Conservation (phyloP, 1,284 basidiomycete genomes). For the Heterobasidion parviporum region DNA sequence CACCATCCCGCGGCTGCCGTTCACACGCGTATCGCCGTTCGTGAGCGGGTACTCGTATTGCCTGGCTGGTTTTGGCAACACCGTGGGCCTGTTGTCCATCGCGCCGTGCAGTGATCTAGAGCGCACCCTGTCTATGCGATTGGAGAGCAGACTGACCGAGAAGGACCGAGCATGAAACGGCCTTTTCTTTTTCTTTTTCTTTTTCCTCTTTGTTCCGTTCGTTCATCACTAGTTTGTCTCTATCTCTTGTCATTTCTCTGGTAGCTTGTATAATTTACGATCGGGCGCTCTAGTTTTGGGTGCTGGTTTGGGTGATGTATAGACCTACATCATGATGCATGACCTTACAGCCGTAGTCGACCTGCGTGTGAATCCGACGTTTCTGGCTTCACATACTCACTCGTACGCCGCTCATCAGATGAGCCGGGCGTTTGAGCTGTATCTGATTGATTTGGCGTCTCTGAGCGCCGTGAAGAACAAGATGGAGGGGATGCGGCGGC, state of each 20-base stretch:
- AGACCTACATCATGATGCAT: too few species aligned
- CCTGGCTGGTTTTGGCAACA: conserved; percentile 74
- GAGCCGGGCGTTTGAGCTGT: too few species aligned
- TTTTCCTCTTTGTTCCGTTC: not conserved
- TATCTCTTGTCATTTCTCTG: not conserved
- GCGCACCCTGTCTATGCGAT: conserved; percentile 1
- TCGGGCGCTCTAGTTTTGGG: too few species aligned
- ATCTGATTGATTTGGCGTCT: too few species aligned
- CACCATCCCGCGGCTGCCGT: conserved; percentile 53
- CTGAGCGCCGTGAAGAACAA: too few species aligned
- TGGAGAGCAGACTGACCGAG: not conserved
- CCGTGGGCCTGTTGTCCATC: conserved; percentile 50
- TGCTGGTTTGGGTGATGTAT: too few species aligned
- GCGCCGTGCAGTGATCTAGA: conserved; percentile 1
- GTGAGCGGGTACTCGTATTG: conserved; percentile 39
- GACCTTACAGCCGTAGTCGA: too few species aligned
- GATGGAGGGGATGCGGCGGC: too few species aligned
- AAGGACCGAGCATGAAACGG: not conserved
- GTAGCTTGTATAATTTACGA: not conserved
- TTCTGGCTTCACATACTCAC: too few species aligned
- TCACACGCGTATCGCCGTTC: conserved; percentile 66
- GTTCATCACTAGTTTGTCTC: not conserved
- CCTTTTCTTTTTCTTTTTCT: not conserved
- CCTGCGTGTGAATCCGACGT: too few species aligned
- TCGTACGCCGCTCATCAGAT: too few species aligned